phyloP scores from a whole-genome alignment of 345 rosid species.

The Boechera retrofracta region DNA sequence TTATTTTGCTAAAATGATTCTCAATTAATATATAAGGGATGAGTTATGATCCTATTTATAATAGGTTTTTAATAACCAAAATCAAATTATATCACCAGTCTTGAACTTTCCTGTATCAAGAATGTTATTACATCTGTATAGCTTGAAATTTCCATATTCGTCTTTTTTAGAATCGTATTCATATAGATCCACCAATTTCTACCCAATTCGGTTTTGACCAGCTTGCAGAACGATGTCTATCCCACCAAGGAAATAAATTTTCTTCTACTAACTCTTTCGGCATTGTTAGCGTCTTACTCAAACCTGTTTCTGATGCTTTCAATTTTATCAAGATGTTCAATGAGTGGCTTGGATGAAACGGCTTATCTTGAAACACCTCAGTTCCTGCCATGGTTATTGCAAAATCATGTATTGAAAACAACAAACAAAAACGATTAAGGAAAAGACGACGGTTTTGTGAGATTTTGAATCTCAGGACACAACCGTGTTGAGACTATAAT shows the following conservation, averaged over 20 bases:
- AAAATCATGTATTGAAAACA: too few species aligned
- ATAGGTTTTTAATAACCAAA: background rate
- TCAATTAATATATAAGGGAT: too few species aligned
- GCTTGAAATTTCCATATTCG: background rate
- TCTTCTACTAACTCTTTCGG: background rate
- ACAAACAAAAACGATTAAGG: too few species aligned
- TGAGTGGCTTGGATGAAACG: background rate
- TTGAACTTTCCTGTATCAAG: background rate
- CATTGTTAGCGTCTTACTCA: background rate
- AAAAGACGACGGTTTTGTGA: too few species aligned
- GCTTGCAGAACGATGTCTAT: background rate
- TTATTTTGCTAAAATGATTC: too few species aligned
- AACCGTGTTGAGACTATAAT: too few species aligned
- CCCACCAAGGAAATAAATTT: background rate
- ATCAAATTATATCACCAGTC: background rate
- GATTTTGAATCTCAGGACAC: too few species aligned
- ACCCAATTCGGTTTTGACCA: background rate
- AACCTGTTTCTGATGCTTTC: background rate
- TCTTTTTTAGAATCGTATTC: background rate
- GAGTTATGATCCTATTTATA: too few species aligned
- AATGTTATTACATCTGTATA: background rate
- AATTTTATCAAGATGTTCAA: background rate
- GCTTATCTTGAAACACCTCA: background rate
- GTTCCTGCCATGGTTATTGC: background rate
- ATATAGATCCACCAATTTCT: background rate